Conservation (phyloP, 192 early-diverging fungal species). For the Coemansia sp. region DNA sequence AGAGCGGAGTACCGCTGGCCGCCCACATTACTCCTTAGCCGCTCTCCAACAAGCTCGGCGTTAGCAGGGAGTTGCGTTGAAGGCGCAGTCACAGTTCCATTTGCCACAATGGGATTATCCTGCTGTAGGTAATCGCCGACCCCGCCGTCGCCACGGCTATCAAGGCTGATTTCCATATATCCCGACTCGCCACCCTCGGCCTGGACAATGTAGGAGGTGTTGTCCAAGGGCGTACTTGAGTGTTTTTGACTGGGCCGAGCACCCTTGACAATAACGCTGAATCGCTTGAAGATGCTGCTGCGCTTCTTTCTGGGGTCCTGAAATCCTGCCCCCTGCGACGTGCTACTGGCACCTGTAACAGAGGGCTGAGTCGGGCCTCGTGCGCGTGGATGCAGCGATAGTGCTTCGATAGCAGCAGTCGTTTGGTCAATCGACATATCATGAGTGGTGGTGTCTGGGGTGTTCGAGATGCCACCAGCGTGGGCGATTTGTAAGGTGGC, state of each 20-base stretch:
- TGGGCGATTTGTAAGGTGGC: neutral
- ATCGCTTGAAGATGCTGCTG: slow-evolving; percentile 46
- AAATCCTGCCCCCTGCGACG: neutral
- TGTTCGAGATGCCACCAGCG: neutral
- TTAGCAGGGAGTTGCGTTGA: neutral
- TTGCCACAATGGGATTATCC: neutral
- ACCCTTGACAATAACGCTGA: slow-evolving; percentile 49
- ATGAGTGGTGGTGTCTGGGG: neutral
- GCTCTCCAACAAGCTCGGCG: slow-evolving; percentile 9
- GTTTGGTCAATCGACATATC: slow-evolving; percentile 38
- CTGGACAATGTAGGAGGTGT: slow-evolving; percentile 36
- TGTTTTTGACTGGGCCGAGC: slow-evolving; percentile 24
- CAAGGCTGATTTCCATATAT: slow-evolving; percentile 48
- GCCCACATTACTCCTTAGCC: slow-evolving; percentile 6
- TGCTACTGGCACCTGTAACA: slow-evolving; percentile 1
- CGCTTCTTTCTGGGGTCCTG: slow-evolving; percentile 35
- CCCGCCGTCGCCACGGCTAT: slow-evolving; percentile 8
- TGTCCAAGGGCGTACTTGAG: slow-evolving; percentile 11
- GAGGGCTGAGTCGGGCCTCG: slow-evolving; percentile 18
- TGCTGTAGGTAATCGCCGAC: neutral
- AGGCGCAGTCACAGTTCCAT: neutral
- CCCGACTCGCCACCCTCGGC: slow-evolving; percentile 37
- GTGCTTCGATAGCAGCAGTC: slow-evolving; percentile 51
- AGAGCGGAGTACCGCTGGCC: slow-evolving; percentile 17
- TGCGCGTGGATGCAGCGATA: slow-evolving; percentile 28